A percentile compares a stretch with the other conserved stretches of the same genome.
Conservation (phyloP, 495 filamentous ascomycete genomes). For the Hypoxylon trugodes region DNA sequence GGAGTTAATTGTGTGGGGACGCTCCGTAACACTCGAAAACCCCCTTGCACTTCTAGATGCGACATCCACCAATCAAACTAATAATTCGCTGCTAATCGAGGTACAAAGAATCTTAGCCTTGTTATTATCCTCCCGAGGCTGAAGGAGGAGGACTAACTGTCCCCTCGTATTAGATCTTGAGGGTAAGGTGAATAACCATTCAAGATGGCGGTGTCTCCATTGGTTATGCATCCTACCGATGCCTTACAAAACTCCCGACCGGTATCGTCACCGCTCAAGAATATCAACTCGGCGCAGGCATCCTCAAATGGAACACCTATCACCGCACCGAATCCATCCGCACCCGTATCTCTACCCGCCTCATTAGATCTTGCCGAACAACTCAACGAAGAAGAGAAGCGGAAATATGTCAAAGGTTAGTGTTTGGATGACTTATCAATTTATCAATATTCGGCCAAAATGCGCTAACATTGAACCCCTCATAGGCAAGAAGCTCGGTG, state of each 20-base stretch:
- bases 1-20: no score
- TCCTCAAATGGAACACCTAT: slow-evolving; percentile 47
- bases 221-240: slow-evolving; percentile 39
- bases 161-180: neutral
- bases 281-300: slow-evolving; percentile 39
- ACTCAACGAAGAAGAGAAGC: slow-evolving; percentile 85
- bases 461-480: slow-evolving; percentile 11
- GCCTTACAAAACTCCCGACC: slow-evolving; percentile 33
- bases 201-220: slow-evolving; percentile 47
- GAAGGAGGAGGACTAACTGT: slow-evolving; percentile 4
- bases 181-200: neutral
- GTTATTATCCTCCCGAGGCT: slow-evolving; percentile 15
- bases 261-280: slow-evolving; percentile 45
- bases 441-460: neutral
- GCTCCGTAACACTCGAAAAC: neutral
- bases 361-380: slow-evolving; percentile 76
- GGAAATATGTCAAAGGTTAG: slow-evolving; percentile 88
- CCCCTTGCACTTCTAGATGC: neutral
- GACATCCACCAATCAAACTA: slow-evolving; percentile 19
- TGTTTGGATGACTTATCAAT: neutral
- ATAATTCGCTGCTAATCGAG: neutral
- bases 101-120: slow-evolving; percentile 15
- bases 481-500: slow-evolving; percentile 86
- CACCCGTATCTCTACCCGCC: slow-evolving; percentile 29
- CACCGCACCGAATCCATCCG: slow-evolving; percentile 38